These are phyloP conservation scores for Debaryomycetaceae sp. DNA, from an alignment of 1,139 yeast genomes.

Conservation along the genomic window DNA sequence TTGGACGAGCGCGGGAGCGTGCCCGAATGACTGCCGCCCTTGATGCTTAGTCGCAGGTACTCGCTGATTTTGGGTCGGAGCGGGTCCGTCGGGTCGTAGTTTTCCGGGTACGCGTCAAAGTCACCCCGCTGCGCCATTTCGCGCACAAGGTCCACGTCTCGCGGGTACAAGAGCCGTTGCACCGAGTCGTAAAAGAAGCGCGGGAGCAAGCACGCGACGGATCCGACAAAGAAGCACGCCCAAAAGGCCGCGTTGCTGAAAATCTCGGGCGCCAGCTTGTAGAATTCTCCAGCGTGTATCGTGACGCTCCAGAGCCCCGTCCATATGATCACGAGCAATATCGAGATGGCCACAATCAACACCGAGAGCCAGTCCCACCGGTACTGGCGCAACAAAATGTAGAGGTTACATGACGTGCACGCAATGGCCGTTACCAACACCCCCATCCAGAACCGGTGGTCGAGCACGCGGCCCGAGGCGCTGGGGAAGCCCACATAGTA, in stretches of 20 bases:
- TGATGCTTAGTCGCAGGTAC: constrained; percentile 6
- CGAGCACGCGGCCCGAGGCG: constrained; percentile 52
- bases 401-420: constrained; percentile 69
- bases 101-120: constrained; percentile 43
- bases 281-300: constrained; percentile 53
- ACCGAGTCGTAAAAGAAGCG: constrained; percentile 58
- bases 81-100: constrained; percentile 59
- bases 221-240: constrained; percentile 72
- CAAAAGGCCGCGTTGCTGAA: constrained; percentile 70
- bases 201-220: constrained; percentile 65
- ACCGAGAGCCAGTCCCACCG: constrained; percentile 91
- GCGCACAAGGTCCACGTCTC: constrained; percentile 76
- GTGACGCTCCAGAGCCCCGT: constrained; percentile 78
- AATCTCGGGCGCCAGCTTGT: constrained; percentile 62
- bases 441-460: constrained; percentile 85
- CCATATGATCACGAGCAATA: constrained; percentile 69
- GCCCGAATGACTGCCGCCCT: background rate
- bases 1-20: background rate
- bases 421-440: constrained; percentile 69
- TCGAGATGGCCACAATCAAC: constrained; percentile 52
- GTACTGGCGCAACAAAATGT: constrained; percentile 70
- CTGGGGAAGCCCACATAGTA: constrained; percentile 49
- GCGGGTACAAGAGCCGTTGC: constrained; percentile 55
- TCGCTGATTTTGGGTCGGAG: constrained; percentile 27
- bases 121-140: constrained; percentile 61